Base-by-base conservation (phyloP, 371 early-diverging fungal species). In the Mortierella sp. region DNA sequence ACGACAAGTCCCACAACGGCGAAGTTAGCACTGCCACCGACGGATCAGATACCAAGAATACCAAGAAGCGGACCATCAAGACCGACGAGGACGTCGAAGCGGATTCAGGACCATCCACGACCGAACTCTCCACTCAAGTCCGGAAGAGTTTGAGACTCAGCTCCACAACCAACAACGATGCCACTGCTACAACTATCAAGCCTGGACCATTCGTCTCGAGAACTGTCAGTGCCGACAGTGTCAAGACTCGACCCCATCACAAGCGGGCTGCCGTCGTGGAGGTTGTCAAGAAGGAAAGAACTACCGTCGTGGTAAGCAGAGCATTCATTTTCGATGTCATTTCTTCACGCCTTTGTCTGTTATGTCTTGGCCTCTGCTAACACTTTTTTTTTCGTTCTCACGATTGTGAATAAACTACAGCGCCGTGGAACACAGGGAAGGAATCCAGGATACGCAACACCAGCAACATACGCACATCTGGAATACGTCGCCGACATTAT, bases 401-500 rank as follows among this genome's bases (percentile, higher is more conserved):
- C 50, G 21, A 48, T 31, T 53, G 31, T 16, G 26, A 51, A 50
- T 14, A 50, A 10, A 5, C 19, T 2, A 21, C 69, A 75, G 75
- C 74, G 70, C 19, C 55, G 54, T 19, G 74, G 71, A 16, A 55
- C 73, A 21, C 73, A 79, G 40, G 53, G 79, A 50, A 73, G 77
- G 24, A 76, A 78, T 16, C 55, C 70, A 31, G 78, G 81, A 1
- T 87, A 87, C 43, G 51, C 82, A 6, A 14, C 87, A 0, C 83
- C 87, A 13, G 75, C 53, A 1, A 81, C 76, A 4, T 82, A 86
- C 79, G 81, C 87, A 4, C 78, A 82, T 44, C 76, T 91, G 26
- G 50, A 72, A 53, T 83, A 88, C 5, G 82, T 95, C 2, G 88
- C 92, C 3, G 96, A 96, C 83, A 78, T 87, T 31, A 75, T 96